These are phyloP conservation scores for Candida vartiovaarae DNA, from an alignment of 805 yeast species.

Conservation along the genomic window DNA sequence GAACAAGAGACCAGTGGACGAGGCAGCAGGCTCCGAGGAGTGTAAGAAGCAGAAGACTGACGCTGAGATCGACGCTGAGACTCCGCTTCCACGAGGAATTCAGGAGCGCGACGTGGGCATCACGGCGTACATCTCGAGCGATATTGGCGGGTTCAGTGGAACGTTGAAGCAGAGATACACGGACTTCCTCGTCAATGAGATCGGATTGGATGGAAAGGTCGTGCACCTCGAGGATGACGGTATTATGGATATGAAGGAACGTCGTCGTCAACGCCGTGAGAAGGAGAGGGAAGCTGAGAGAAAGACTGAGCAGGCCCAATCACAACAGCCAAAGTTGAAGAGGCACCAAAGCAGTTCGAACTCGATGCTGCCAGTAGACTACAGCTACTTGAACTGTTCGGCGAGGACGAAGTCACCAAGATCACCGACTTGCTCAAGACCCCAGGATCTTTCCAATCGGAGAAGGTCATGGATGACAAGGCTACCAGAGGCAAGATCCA, in stretches of 20 bases:
- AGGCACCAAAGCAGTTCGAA: conserved; percentile 27
- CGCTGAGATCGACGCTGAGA: too few relatives aligned
- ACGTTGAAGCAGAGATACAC: conserved; percentile 82
- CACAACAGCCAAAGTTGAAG: conserved; percentile 7
- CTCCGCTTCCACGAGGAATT: conserved; percentile 31
- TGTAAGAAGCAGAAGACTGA: conserved; percentile 11
- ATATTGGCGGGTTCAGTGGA: conserved; percentile 64
- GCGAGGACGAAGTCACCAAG: conserved; percentile 50
- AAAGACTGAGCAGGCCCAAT: conserved; percentile 4
- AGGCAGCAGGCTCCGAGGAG: conserved; percentile 7
- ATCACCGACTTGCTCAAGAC: conserved; percentile 45
- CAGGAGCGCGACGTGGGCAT: conserved; percentile 85
- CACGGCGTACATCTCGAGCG: conserved; percentile 52
- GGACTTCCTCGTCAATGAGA: conserved; percentile 91
- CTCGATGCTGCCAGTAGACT: conserved; percentile 39
- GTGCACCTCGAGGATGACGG: conserved; percentile 76
- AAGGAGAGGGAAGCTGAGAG: conserved; percentile 22
- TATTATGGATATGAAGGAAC: conserved; percentile 42
- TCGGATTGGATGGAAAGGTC: conserved; percentile 59
- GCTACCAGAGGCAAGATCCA: conserved; percentile 73
- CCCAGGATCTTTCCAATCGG: conserved; percentile 51
- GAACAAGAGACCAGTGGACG: conserved; percentile 20
- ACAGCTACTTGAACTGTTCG: conserved; percentile 46
- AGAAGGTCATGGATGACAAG: conserved; percentile 55
- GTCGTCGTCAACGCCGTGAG: conserved; percentile 30